Evolutionary conservation across 1,284 basidiomycete species (phyloP).

Genomic region (Boletus semigastroideus): DNA sequence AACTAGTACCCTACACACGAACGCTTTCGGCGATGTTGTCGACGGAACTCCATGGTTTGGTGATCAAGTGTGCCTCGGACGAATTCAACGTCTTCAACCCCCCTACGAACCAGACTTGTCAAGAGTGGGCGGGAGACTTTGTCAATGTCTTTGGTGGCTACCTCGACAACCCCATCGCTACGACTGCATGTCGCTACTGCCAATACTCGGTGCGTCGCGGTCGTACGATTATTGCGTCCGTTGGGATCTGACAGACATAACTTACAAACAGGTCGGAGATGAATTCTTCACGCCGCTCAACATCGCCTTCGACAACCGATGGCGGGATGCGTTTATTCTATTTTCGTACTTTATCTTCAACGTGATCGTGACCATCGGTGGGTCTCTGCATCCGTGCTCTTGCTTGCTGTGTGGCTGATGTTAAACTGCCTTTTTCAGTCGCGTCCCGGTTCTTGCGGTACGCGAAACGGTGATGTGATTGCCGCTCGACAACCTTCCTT

Average conservation of each 20-base stretch:
- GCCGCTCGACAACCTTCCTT: not conserved
- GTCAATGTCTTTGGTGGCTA: slow-evolving; percentile 71
- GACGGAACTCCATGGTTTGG: slow-evolving; percentile 77
- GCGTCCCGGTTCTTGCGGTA: slow-evolving; percentile 77
- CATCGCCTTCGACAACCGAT: slow-evolving; percentile 64
- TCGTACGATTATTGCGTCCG: not conserved
- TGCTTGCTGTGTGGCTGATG: slow-evolving; percentile 3
- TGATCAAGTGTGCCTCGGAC: slow-evolving; percentile 61
- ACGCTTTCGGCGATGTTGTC: slow-evolving; percentile 74
- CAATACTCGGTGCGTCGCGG: slow-evolving; percentile 46
- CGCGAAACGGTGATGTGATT: slow-evolving; percentile 50
- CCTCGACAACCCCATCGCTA: slow-evolving; percentile 69
- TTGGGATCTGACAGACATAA: slow-evolving; percentile 1
- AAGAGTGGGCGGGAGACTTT: slow-evolving; percentile 69
- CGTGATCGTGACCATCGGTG: slow-evolving; percentile 63
- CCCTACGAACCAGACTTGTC: slow-evolving; percentile 75
- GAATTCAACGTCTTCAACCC: slow-evolving; percentile 74
- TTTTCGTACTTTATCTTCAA: slow-evolving; percentile 75
- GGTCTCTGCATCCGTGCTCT: slow-evolving; percentile 21
- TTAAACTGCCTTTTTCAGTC: slow-evolving; percentile 33
- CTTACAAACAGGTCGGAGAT: slow-evolving; percentile 49
- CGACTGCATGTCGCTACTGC: slow-evolving; percentile 69
- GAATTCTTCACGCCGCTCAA: slow-evolving; percentile 71
- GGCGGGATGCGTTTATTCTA: slow-evolving; percentile 75
- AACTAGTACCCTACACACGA: slow-evolving; percentile 70